Conservation (phyloP, 148 eudicot species). For the Heliosperma pusillum region DNA sequence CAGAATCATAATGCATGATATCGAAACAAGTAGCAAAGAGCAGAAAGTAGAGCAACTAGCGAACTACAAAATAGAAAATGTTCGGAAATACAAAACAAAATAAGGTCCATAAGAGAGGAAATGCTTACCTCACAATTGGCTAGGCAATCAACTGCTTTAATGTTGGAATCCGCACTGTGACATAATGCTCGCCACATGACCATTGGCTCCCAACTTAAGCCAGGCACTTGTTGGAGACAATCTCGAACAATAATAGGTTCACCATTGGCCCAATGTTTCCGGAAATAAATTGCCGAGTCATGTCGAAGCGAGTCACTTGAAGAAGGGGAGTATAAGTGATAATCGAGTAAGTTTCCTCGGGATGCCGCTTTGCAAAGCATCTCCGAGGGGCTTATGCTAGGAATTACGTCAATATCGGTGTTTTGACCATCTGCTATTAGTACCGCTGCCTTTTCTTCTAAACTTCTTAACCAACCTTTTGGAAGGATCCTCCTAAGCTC, state of each 20-base stretch:
- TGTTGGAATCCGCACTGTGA: slow-evolving; percentile 43
- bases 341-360: slow-evolving; percentile 37
- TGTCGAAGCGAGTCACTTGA: slow-evolving; percentile 33
- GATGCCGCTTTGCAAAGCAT: slow-evolving; percentile 30
- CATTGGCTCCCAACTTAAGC: slow-evolving; percentile 96
- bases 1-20: background rate
- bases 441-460: slow-evolving; percentile 41
- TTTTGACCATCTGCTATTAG: slow-evolving; percentile 19
- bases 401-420: background rate
- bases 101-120: background rate
- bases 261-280: slow-evolving; percentile 63
- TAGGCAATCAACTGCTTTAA: slow-evolving; percentile 78
- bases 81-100: background rate
- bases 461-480: slow-evolving; percentile 43
- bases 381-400: slow-evolving; percentile 15
- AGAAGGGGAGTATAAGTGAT: slow-evolving; percentile 46
- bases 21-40: background rate
- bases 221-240: slow-evolving; percentile 53
- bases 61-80: background rate
- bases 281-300: slow-evolving; percentile 42
- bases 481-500: slow-evolving; percentile 66
- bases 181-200: slow-evolving; percentile 87
- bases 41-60: background rate
- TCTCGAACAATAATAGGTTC: slow-evolving; percentile 77
- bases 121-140: slow-evolving; percentile 71